Evolutionary conservation across 225 moss, liverwort and hornwort species (phyloP).

Genomic region (Anthoceros angustus): DNA sequence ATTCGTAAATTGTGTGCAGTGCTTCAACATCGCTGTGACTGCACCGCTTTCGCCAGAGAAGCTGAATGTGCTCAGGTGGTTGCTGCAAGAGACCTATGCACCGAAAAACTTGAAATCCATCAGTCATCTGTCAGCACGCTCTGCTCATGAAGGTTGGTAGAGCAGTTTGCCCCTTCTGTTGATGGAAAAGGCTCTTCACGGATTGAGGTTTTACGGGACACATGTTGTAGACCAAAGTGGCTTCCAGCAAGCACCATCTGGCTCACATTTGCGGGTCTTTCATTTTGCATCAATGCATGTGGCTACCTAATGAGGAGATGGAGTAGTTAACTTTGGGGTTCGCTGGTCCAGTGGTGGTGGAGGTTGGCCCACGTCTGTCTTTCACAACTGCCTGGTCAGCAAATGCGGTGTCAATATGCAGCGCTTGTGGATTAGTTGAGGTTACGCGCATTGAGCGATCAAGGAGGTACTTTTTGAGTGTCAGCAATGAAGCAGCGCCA

Average conservation of each 20-base stretch:
- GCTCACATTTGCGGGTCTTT: too few relatives aligned
- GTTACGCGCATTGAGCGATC: conserved; percentile 90
- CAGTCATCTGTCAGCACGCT: conserved; percentile 32
- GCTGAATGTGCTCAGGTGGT: conserved; percentile 63
- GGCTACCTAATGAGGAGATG: not conserved
- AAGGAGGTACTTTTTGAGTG: conserved; percentile 56
- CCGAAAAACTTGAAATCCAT: conserved; percentile 55
- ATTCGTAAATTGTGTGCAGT: conserved; percentile 22
- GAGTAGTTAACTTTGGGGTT: conserved; percentile 6
- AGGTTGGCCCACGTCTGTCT: conserved; percentile 92
- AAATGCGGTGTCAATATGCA: conserved; percentile 85
- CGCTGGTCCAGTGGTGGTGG: conserved; percentile 40
- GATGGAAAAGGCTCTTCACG: not conserved
- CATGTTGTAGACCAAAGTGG: too few relatives aligned
- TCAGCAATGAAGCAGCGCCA: conserved; percentile 26
- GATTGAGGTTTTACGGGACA: too few relatives aligned
- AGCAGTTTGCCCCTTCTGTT: not conserved
- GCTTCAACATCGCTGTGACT: conserved; percentile 71
- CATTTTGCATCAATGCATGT: not conserved
- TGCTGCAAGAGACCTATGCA: conserved; percentile 80
- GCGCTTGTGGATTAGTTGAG: conserved; percentile 73
- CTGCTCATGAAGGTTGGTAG: conserved; percentile 18
- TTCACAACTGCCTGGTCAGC: conserved; percentile 99
- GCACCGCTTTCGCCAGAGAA: conserved; percentile 50
- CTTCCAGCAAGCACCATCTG: too few relatives aligned